These are phyloP conservation scores for Venturia nashicola DNA, from an alignment of 2,329 filamentous ascomycete species.

Conservation along the genomic window DNA sequence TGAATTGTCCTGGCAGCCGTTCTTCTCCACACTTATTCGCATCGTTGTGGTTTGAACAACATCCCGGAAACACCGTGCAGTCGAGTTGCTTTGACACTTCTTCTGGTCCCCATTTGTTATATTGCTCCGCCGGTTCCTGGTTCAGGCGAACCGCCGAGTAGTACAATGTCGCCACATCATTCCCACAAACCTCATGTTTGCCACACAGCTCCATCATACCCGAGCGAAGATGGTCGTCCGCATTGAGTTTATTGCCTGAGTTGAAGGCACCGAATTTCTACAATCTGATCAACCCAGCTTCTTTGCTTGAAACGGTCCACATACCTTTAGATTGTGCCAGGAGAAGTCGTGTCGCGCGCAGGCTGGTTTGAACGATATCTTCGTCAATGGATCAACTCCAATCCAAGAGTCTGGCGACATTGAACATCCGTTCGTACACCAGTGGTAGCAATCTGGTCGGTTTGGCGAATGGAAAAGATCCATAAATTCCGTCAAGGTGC, in stretches of 20 bases:
- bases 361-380: not conserved
- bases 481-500: not conserved
- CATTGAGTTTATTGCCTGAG: not conserved
- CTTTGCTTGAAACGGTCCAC: not conserved
- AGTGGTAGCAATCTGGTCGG: constrained; percentile 5
- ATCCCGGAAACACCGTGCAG: constrained; percentile 4
- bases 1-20: not conserved
- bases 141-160: not conserved
- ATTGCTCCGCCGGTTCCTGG: not conserved
- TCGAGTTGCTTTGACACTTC: not conserved
- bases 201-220: not conserved
- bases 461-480: not conserved
- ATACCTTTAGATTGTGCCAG: constrained; percentile 5
- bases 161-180: not conserved
- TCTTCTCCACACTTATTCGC: not conserved
- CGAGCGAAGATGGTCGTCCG: not conserved
- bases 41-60: constrained; percentile 7
- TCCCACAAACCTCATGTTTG: not conserved
- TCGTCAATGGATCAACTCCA: not conserved
- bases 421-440: constrained; percentile 2
- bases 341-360: constrained; percentile 6
- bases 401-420: constrained; percentile 3
- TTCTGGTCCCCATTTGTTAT: not conserved
- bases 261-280: constrained; percentile 1
- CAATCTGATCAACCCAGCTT: not conserved